Conservation (phyloP, 352 stramenopile genomes). For the Phytophthora pistaciae region DNA sequence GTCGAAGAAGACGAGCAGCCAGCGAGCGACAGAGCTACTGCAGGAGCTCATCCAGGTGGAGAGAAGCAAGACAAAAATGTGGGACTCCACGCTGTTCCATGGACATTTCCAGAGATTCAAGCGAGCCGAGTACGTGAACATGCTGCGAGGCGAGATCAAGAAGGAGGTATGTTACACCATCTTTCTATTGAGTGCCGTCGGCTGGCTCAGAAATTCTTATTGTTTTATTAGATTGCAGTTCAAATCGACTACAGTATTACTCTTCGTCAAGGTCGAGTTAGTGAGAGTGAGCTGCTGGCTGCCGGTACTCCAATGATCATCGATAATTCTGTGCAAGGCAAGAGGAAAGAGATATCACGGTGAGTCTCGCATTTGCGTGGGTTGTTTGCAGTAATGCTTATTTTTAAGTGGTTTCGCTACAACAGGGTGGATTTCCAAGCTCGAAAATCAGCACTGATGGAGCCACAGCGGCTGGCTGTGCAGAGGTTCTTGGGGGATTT, state of each 20-base stretch:
- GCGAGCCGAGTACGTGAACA: conserved; percentile 61
- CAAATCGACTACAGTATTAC: conserved; percentile 73
- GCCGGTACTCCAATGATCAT: neutral
- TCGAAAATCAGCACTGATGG: conserved; percentile 58
- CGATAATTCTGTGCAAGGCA: conserved; percentile 8
- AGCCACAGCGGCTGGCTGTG: conserved; percentile 45
- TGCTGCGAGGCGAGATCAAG: conserved; percentile 76
- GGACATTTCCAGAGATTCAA: conserved; percentile 76
- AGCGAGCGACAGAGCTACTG: conserved; percentile 62
- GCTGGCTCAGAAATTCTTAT: too few species aligned
- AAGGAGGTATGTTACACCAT: too few species aligned
- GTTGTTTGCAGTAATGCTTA: neutral
- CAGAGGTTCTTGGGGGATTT: conserved; percentile 60
- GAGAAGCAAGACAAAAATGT: conserved; percentile 58
- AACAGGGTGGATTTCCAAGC: conserved; percentile 58
- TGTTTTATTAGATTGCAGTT: conserved; percentile 48
- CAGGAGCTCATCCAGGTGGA: conserved; percentile 76
- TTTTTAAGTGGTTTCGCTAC: neutral
- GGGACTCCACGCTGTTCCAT: conserved; percentile 78
- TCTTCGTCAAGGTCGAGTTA: conserved; percentile 33
- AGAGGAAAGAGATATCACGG: conserved; percentile 50
- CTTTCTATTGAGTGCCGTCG: too few species aligned
- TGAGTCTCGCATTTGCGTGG: conserved; percentile 4
- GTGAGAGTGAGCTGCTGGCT: conserved; percentile 29
- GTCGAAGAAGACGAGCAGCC: conserved; percentile 62